Evolutionary conservation across 495 filamentous ascomycete species (phyloP), one percentile per base, ranked within the genome.

Genomic region (Aspergillus bridgeri): DNA sequence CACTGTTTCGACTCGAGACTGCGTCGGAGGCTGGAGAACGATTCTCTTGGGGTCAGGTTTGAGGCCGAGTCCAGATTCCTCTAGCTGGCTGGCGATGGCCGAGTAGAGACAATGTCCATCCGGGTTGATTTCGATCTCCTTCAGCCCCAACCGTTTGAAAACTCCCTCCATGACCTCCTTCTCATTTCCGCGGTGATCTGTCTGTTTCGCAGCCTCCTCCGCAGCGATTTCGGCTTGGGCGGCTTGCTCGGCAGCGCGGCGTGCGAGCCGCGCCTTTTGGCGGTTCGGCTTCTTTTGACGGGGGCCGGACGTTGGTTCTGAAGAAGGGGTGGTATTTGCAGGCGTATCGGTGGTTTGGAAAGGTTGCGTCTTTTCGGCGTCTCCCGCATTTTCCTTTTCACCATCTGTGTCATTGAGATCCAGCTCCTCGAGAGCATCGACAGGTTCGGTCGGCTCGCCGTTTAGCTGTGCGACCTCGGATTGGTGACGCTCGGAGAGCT

Each of bases 61-160:
- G 55, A 82, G 66, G 2, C 76, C 82, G 13, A 79, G 45, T 38
- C 75, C 73, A 8, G 64, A 59, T 25, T 70, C 67, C 25, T 74
- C 61, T 43, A 97, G 75, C 73, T 96, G 92, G 66, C 92, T 89
- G 43, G 93, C 92, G 45, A 98, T 79, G 2, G 95, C 92, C 6
- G 90, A 86, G 74, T 96, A 98, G n/a, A 98, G 78, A 69, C 94
- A 98, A 66, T 98, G 94, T 0, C 94, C 94, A 66, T 98, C 93
- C 1, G 94, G 91, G 18, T 79, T 83, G 24, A 98, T 91, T 54
- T 89, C 84, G 53, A 89, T 80, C 75, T 98, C 92, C 20, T 74
- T 79, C 29, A 98, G 75, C 3, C 75, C 75, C 50, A 86, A 71
- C 9, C 78, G 75, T 46, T 78, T 71, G 63, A 96, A 89, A 6